Evolutionary conservation across 1,284 basidiomycete species (phyloP).

Genomic region (Melampsora larici-populina): DNA sequence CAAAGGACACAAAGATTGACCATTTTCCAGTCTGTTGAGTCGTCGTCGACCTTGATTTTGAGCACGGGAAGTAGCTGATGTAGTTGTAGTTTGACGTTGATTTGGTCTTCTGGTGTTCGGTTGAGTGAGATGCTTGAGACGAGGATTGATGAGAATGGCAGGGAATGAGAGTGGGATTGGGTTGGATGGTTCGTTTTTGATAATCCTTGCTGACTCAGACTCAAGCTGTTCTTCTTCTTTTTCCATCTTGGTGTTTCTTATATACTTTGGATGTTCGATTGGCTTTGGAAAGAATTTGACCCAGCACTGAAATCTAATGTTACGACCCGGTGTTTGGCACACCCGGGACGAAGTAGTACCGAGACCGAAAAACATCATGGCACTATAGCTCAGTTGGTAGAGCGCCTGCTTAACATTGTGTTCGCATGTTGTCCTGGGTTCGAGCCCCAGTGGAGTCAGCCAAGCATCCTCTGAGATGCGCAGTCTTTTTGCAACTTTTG

Average conservation of each 20-base stretch:
- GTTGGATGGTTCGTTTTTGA: not conserved
- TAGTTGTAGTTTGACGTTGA: not conserved
- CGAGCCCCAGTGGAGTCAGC: not conserved
- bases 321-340: too few relatives aligned
- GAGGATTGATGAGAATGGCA: slow-evolving; percentile 19
- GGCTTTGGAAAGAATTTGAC: too few relatives aligned
- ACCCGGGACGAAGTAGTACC: too few relatives aligned
- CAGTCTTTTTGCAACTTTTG: too few relatives aligned
- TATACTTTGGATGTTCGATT: not conserved
- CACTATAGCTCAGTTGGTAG: slow-evolving; percentile 5
- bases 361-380: too few relatives aligned
- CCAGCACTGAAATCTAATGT: too few relatives aligned
- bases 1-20: not conserved
- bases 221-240: not conserved
- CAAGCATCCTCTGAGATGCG: too few relatives aligned
- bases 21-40: slow-evolving; percentile 21
- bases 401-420: too few relatives aligned
- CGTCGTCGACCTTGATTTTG: not conserved
- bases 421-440: slow-evolving; percentile 4
- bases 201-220: not conserved
- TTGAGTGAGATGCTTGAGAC: slow-evolving; percentile 21
- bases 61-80: not conserved
- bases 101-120: not conserved
- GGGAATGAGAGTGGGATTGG: slow-evolving; percentile 32
- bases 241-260: not conserved